Percentiles rank a stretch among this genome's conserved stretches.
phyloP scores from a whole-genome alignment of 148 eudicot genomes.

The Dysphania ambrosioides region DNA sequence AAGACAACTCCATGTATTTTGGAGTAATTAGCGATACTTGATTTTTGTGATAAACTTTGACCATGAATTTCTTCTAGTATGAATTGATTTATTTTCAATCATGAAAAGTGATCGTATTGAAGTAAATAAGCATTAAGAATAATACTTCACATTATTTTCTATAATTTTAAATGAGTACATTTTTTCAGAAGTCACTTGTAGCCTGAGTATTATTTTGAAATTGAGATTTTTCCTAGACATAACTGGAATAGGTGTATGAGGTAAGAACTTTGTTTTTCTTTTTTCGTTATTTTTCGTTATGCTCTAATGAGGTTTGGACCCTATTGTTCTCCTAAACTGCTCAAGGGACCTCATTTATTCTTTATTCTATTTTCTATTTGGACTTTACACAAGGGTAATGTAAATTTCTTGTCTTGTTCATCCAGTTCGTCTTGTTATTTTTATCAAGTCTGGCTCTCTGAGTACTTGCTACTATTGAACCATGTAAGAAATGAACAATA shows the following conservation, averaged over 20 bases:
- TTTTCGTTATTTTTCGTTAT: too few species aligned
- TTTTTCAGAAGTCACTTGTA: not conserved
- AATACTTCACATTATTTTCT: too few species aligned
- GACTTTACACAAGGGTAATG: not conserved
- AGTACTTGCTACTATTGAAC: not conserved
- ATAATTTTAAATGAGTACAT: too few species aligned
- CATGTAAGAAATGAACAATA: not conserved
- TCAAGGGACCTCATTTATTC: too few species aligned
- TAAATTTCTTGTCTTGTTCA: too few species aligned
- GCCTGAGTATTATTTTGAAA: not conserved
- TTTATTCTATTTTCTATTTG: not conserved
- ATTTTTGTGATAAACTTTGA: not conserved
- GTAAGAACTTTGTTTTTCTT: not conserved
- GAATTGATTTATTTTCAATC: too few species aligned
- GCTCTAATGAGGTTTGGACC: too few species aligned
- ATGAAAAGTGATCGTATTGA: too few species aligned
- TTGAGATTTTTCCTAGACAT: not conserved
- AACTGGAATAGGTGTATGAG: not conserved
- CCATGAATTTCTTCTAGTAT: not conserved
- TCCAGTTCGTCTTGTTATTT: too few species aligned
- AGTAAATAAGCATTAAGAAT: too few species aligned
- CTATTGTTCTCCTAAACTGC: too few species aligned
- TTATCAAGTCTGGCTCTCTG: too few species aligned
- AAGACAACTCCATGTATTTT: not conserved
- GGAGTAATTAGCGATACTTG: not conserved